Evolutionary conservation across 1,284 basidiomycete species (phyloP), one percentile per base, ranked within the genome.

Genomic region (Ceratobasidium sp.): DNA sequence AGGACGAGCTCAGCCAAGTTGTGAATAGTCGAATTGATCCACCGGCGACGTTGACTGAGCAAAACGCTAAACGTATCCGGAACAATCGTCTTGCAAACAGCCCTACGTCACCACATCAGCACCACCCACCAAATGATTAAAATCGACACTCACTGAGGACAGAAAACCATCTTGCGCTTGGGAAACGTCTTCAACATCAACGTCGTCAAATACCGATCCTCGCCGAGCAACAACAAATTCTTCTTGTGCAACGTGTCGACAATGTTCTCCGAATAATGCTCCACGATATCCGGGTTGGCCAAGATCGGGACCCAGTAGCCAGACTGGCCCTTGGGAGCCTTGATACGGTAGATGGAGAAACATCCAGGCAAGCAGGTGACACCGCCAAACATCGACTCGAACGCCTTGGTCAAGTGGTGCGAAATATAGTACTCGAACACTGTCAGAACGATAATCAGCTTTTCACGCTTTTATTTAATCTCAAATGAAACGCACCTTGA

Each of bases 11-110:
- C 98, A 96, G 99, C 98, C 74, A 99, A 90, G 84, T 99, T 99
- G 88, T 99, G 98, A 66, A 99, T 95, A 0, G 98, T 99, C 61
- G 96, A 99, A 86, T 99, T 99, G 88, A 99, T 99, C 98, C 98
- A 99, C 80, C 98, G 93, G 40, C 98, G 93, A 46, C 98, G 94
- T 84, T 99, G 98, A 0, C 97, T 99, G 13, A 99, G 90, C 59
- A 99, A 89, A 67, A 99, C 91, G 54, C 88, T 87, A 87, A 99
- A 99, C 0, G 96, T 96, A 84, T 99, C 96, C 9, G 98, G 98
- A 33, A 96, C 98, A 82, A 99, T 91, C 17, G 98, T 99, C 80
- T 96, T 89, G 85, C 98, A 99, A 79, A 91, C 4, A 20, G 61
- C 61, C 15, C 56, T 57, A 57, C 56, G n/a, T 33, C 33, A 57